Conservation (phyloP, 139 green algal genomes). For the Dunaliella sp. region DNA sequence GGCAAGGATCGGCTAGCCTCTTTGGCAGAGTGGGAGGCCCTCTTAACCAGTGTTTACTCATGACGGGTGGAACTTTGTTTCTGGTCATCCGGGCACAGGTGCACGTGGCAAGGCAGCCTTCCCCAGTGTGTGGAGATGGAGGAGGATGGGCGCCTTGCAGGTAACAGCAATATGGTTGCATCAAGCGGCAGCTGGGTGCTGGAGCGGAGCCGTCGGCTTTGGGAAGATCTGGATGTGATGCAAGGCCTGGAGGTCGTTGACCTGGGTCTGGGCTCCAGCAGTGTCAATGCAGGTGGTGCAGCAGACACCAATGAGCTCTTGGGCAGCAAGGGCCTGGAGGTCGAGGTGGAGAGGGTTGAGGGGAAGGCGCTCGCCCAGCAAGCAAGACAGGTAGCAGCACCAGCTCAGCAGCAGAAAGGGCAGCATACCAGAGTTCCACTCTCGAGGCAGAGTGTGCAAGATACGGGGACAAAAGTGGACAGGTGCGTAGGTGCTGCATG, state of each 20-base stretch:
- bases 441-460: not conserved
- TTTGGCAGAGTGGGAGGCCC: too few relatives aligned
- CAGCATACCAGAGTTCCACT: too few relatives aligned
- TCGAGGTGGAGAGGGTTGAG: too few relatives aligned
- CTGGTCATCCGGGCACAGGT: not conserved
- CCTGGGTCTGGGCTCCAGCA: too few relatives aligned
- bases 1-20: too few relatives aligned
- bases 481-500: not conserved
- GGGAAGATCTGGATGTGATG: slow-evolving; percentile 11
- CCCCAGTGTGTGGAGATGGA: not conserved
- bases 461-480: not conserved
- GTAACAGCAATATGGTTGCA: not conserved
- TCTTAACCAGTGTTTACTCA: too few relatives aligned
- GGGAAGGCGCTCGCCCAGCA: too few relatives aligned
- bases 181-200: not conserved
- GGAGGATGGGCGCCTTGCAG: not conserved
- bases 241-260: slow-evolving; percentile 10
- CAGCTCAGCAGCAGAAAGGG: too few relatives aligned
- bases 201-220: not conserved
- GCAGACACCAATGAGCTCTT: too few relatives aligned
- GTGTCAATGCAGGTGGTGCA: too few relatives aligned
- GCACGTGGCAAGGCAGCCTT: not conserved
- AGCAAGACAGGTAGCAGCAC: too few relatives aligned
- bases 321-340: too few relatives aligned
- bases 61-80: not conserved